Base-by-base conservation (phyloP, 257 asterid genomes). In the Pogostemon cablin region DNA sequence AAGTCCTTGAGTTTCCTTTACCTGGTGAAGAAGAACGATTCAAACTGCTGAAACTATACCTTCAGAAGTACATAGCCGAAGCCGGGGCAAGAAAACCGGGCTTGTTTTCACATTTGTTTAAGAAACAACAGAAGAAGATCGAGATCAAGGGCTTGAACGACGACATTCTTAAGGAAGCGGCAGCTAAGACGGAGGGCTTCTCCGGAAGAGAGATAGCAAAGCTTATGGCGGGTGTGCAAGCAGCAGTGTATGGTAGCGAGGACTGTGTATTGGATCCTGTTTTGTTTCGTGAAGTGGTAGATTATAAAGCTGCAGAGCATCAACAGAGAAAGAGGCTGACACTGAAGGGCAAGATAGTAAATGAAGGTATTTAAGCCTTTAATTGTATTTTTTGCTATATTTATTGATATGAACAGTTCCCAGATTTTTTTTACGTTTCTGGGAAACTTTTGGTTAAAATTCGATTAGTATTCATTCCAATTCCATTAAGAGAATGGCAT, bases 141-240 rank as follows among this genome's bases (percentile, higher is more conserved):
- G 92, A 92, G 81, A 78, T 83, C 75, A 86, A 81, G 78, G 96
- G 95, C 15, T 32, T 92, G 72, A 90, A 75, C 0, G 96, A 92
- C 4, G 96, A 86, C 10, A 73, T 92, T 50, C 48, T 92, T 9
- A 88, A 75, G 77, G 98, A 90, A 85, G 96, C 96, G 56, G 96
- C 96, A 39, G 84, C 82, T 35, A 88, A 80, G 81, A 90, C 86
- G 0, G 86, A 78, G 56, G 98, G 91, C 2, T 92, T 92, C 76
- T 92, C 98, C 3, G 98, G 98, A 20, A 86, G 98, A 71, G 98
- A 92, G 77, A 84, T 92, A 0, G 98, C 98, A 0, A 92, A 92
- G 81, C 83, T 92, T 79, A 92, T 92, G 98, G 96, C 96, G 3
- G 77, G 96, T 25, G 90, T 92, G 76, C 98, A 90, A 72, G 98